Percentiles rank a stretch among this genome's conserved stretches.
phyloP scores from a whole-genome alignment of 176 grass and related monocot genomes.

The Eragrostis nindensis region DNA sequence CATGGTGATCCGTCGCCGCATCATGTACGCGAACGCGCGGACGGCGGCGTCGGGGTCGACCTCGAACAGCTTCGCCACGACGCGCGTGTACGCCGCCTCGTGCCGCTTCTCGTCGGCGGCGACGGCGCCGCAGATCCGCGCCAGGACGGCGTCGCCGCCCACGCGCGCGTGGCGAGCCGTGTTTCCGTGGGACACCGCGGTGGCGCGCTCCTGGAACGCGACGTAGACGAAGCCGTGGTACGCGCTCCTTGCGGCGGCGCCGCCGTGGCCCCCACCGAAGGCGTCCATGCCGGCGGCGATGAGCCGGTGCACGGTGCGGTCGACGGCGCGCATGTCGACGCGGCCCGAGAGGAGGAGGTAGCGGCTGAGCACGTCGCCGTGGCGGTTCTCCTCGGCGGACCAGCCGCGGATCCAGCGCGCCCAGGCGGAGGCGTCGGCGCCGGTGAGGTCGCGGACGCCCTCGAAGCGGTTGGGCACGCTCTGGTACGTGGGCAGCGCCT shows the following conservation, averaged over 20 bases:
- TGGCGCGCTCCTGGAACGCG: constrained; percentile 89
- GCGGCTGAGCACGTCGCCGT: too few relatives aligned
- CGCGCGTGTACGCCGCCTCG: constrained; percentile 67
- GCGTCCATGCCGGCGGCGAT: too few relatives aligned
- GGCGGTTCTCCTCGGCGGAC: too few relatives aligned
- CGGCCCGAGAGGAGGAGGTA: too few relatives aligned
- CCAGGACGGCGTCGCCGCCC: constrained; percentile 59
- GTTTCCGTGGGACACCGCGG: constrained; percentile 80
- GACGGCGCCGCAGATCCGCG: constrained; percentile 69
- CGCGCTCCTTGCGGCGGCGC: constrained; percentile 35
- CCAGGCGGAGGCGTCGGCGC: constrained; percentile 40
- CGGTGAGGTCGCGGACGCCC: constrained; percentile 65
- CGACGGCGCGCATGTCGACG: too few relatives aligned
- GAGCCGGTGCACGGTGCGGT: too few relatives aligned
- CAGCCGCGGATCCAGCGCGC: too few relatives aligned
- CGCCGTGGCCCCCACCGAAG: not conserved
- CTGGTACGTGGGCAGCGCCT: constrained; percentile 89
- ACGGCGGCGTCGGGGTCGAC: constrained; percentile 63
- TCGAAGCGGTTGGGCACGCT: constrained; percentile 80
- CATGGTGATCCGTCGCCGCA: constrained; percentile 82
- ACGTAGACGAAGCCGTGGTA: constrained; percentile 82
- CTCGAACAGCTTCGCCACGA: constrained; percentile 64
- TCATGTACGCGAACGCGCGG: constrained; percentile 75
- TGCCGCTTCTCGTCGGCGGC: constrained; percentile 82
- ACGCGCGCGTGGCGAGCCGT: constrained; percentile 52